Conservation (phyloP, 768 basidiomycete species). For the Favolaschia claudopus region DNA sequence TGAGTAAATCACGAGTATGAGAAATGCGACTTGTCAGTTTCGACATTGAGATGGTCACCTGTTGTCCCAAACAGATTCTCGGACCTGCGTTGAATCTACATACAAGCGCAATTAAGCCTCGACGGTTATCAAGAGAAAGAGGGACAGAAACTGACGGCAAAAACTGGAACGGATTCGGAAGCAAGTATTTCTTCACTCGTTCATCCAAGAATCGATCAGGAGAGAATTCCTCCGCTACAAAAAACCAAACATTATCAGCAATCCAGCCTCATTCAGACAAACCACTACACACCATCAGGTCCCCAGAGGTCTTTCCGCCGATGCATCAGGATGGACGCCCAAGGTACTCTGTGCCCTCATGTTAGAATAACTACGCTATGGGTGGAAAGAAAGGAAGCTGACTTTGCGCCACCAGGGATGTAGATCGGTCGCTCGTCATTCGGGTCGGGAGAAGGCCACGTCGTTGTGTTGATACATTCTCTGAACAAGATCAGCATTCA, state of each 20-base stretch:
- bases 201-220: slow-evolving; percentile 62
- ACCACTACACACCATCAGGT: slow-evolving; percentile 43
- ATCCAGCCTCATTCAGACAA: not conserved
- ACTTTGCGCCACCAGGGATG: slow-evolving; percentile 41
- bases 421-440: slow-evolving; percentile 41
- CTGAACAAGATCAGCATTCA: slow-evolving; percentile 24
- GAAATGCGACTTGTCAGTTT: not conserved
- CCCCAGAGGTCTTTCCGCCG: slow-evolving; percentile 56
- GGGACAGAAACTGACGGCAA: slow-evolving; percentile 35
- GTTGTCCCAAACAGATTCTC: slow-evolving; percentile 53
- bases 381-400: slow-evolving; percentile 12
- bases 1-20: not conserved
- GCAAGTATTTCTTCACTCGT: slow-evolving; percentile 53
- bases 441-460: slow-evolving; percentile 38
- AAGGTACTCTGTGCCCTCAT: slow-evolving; percentile 32
- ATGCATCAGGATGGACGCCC: slow-evolving; percentile 44
- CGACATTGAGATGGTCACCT: slow-evolving; percentile 31
- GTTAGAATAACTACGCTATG: not conserved
- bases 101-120: not conserved
- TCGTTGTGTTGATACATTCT: slow-evolving; percentile 39
- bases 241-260: not conserved
- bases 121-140: not conserved
- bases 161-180: slow-evolving; percentile 59
- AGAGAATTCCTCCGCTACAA: slow-evolving; percentile 54
- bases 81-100: slow-evolving; percentile 45